Conservation (phyloP, 2,329 filamentous ascomycete species). For the Nemania serpens region DNA sequence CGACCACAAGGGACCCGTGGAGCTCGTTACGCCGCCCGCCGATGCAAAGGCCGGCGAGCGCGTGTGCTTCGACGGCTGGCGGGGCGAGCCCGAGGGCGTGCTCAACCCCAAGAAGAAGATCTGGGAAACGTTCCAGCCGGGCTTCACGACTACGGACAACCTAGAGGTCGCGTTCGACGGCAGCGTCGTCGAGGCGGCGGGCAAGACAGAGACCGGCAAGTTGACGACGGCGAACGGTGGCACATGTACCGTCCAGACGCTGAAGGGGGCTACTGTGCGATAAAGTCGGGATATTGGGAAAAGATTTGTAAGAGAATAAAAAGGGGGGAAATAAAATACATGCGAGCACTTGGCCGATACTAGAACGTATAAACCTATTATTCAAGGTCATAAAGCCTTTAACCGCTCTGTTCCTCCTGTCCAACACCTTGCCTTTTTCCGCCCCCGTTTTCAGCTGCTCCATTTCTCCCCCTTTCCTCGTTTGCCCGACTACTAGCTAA, state of each 20-base stretch:
- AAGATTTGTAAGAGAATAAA: not conserved
- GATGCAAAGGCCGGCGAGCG: slow-evolving; percentile 82
- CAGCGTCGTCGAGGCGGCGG: slow-evolving; percentile 73
- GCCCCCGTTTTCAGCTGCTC: not conserved
- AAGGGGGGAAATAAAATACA: slow-evolving; percentile 8
- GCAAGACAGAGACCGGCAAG: slow-evolving; percentile 68
- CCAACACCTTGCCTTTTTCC: not conserved
- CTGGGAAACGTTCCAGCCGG: slow-evolving; percentile 95
- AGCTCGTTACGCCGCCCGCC: slow-evolving; percentile 83
- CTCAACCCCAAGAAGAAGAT: slow-evolving; percentile 99
- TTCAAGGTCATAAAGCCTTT: not conserved
- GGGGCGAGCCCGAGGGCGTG: slow-evolving; percentile 88
- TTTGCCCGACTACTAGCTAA: not conserved
- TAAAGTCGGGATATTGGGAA: slow-evolving; percentile 50
- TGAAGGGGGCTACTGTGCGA: slow-evolving; percentile 82
- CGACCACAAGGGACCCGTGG: slow-evolving; percentile 87
- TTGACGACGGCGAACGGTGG: slow-evolving; percentile 79
- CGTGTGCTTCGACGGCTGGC: slow-evolving; percentile 93
- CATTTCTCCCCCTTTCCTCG: not conserved
- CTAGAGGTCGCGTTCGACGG: slow-evolving; percentile 89
- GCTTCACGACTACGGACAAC: slow-evolving; percentile 84
- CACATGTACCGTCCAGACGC: slow-evolving; percentile 78
- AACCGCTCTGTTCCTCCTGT: too few species aligned
- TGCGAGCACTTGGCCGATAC: slow-evolving; percentile 3
- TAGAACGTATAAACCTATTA: slow-evolving; percentile 27